phyloP scores from a whole-genome alignment of 1,284 basidiomycete genomes.

The Cutaneotrichosporon dermatis region DNA sequence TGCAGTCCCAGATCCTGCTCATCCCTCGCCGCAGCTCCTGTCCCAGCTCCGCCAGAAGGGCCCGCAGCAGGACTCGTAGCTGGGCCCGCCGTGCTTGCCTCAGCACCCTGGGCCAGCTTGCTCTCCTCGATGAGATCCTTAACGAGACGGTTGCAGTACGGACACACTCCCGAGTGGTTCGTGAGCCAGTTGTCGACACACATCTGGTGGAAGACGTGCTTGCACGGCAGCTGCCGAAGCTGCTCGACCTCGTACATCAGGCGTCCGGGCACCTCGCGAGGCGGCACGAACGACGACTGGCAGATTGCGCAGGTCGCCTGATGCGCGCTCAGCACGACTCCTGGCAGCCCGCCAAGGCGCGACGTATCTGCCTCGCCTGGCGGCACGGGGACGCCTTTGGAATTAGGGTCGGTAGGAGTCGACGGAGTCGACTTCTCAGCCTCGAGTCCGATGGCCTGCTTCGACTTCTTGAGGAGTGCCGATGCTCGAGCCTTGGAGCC shows the following conservation, averaged over 20 bases:
- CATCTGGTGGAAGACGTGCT: slow-evolving; percentile 36
- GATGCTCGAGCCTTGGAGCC: background rate
- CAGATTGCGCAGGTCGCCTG: slow-evolving; percentile 37
- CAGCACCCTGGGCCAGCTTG: too few species aligned
- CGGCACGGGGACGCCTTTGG: slow-evolving; percentile 6
- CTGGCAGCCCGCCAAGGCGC: slow-evolving; percentile 21
- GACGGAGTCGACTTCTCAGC: background rate
- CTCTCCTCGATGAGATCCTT: slow-evolving; percentile 1
- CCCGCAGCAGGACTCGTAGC: too few species aligned
- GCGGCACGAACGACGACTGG: slow-evolving; percentile 29
- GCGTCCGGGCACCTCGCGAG: slow-evolving; percentile 18
- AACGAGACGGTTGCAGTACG: slow-evolving; percentile 32
- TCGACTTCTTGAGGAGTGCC: background rate
- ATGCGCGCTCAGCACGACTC: slow-evolving; percentile 20
- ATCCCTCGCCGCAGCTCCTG: too few species aligned
- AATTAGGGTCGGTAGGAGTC: background rate
- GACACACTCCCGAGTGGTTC: slow-evolving; percentile 31
- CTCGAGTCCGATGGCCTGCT: background rate
- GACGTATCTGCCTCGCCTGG: slow-evolving; percentile 7
- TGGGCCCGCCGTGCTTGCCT: too few species aligned
- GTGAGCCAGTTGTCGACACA: slow-evolving; percentile 42
- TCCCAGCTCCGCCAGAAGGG: too few species aligned
- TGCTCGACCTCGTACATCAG: slow-evolving; percentile 26
- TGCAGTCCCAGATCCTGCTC: too few species aligned
- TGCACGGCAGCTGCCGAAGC: slow-evolving; percentile 32